These are phyloP conservation scores for Sordariomycetes sp. DNA, from an alignment of 2,329 filamentous ascomycete species.

Conservation along the genomic window DNA sequence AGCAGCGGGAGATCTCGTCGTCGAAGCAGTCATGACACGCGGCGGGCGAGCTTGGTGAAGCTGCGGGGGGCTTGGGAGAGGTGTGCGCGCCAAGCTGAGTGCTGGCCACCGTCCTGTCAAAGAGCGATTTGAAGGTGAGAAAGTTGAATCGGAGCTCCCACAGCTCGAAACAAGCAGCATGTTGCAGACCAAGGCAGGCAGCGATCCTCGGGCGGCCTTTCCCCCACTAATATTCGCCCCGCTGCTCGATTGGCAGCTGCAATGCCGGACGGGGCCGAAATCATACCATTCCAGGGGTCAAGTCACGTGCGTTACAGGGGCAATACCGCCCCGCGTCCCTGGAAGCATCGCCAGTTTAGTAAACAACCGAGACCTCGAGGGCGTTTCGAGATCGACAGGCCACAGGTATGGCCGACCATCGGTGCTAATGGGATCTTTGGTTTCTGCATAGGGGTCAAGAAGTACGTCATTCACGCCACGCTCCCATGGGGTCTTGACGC, in stretches of 20 bases:
- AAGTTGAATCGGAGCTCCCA: not conserved
- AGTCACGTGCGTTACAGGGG: constrained; percentile 3
- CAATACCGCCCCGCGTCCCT: not conserved
- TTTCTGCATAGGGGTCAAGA: too few species aligned
- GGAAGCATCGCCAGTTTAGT: too few species aligned
- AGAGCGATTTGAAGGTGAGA: not conserved
- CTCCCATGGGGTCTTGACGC: too few species aligned
- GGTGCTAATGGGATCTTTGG: too few species aligned
- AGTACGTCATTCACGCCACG: too few species aligned
- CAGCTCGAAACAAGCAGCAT: not conserved
- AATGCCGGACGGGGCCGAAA: not conserved
- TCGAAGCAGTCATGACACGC: not conserved
- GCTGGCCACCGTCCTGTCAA: too few species aligned
- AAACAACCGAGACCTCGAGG: too few species aligned
- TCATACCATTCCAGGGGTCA: not conserved
- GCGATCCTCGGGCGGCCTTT: not conserved
- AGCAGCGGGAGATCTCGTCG: not conserved
- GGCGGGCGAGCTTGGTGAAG: not conserved
- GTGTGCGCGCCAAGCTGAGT: too few species aligned
- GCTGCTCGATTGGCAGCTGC: not conserved
- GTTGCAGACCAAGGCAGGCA: not conserved
- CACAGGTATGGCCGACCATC: too few species aligned
- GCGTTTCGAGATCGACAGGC: too few species aligned
- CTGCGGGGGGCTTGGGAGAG: too few species aligned
- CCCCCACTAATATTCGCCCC: not conserved